Evolutionary conservation across 2,329 filamentous ascomycete species (phyloP), one percentile per base, ranked within the genome.

Genomic region (Colletotrichum sojae): DNA sequence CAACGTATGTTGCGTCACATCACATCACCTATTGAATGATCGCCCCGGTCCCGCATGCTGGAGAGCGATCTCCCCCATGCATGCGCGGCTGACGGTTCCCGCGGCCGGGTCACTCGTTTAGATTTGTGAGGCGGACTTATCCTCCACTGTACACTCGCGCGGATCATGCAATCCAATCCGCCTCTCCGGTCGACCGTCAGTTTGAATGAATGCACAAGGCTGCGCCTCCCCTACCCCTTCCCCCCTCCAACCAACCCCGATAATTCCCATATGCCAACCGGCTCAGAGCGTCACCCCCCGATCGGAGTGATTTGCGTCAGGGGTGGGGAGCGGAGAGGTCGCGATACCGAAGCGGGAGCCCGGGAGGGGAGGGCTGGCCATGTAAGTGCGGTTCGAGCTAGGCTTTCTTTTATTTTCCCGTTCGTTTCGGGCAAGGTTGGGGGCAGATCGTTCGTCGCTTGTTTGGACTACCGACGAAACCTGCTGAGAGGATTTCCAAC

Each of bases 271-370:
- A 36, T 10, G 10, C 31, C 31, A 8, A 36, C 31, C 31, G 5
- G 31, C 31, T 10, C 31, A 36, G 31, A 36, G 10, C 10, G n/a
- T 31, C 22, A 25, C 22, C 36, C 39, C 48, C 65, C 16, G 8
- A 65, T 66, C 36, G 22, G 62, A 55, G 22, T 43, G 61, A 69
- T 69, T 55, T 55, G 55, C 54, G 55, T 49, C 31, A 36, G 31
- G 31, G 31, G 31, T 36, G 31, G 31, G 31, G 31, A 5, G 27
- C 25, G 49, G 22, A 25, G 22, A 25, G 48, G 66, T 31, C 51
- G 36, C 6, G 49, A 49, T 68, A 51, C 61, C 62, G 66, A 66
- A 62, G 49, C 20, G 15, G 49, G 45, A 60, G 20, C 16, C 31
- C 31, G 31, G 31, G 31, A 36, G 31, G 9, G 31, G 31, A 36